Evolutionary conservation across 176 grass and related monocot species (phyloP).

Genomic region (Oryza australiensis): DNA sequence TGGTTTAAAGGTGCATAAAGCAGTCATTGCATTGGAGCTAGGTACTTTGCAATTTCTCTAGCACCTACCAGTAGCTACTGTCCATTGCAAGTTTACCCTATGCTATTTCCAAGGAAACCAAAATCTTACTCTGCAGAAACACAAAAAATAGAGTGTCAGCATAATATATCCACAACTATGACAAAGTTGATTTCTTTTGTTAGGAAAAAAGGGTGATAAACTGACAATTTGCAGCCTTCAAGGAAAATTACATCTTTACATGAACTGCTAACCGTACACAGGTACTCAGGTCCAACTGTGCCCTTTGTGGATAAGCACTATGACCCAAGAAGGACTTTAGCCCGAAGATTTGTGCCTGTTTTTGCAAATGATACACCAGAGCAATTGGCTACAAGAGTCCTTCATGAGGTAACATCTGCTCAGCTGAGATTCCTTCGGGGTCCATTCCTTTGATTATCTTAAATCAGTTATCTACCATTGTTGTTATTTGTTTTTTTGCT

Average conservation of each 20-base stretch:
- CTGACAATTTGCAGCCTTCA: neutral
- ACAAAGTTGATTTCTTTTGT: neutral
- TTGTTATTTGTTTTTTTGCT: conserved; percentile 2
- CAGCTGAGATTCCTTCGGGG: neutral
- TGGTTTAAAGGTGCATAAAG: conserved; percentile 82
- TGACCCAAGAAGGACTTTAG: conserved; percentile 45
- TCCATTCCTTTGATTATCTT: neutral
- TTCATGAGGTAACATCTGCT: conserved; percentile 46
- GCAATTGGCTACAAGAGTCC: conserved; percentile 56
- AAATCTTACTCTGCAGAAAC: neutral
- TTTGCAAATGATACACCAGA: conserved; percentile 48
- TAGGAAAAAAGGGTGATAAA: neutral
- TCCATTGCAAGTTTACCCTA: neutral
- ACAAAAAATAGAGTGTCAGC: neutral
- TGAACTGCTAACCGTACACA: conserved; percentile 3
- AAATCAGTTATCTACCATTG: neutral
- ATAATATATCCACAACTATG: neutral
- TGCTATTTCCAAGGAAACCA: conserved; percentile 31
- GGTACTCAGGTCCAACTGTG: conserved; percentile 52
- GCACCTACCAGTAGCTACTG: neutral
- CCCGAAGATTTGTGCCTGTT: conserved; percentile 41
- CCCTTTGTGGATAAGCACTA: conserved; percentile 67
- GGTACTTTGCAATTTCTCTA: conserved; percentile 43
- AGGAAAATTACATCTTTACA: neutral
- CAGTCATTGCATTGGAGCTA: conserved; percentile 80